These are phyloP conservation scores for Pseudozyma hubeiensis DNA, from an alignment of 1,284 basidiomycete species.

Conservation along the genomic window DNA sequence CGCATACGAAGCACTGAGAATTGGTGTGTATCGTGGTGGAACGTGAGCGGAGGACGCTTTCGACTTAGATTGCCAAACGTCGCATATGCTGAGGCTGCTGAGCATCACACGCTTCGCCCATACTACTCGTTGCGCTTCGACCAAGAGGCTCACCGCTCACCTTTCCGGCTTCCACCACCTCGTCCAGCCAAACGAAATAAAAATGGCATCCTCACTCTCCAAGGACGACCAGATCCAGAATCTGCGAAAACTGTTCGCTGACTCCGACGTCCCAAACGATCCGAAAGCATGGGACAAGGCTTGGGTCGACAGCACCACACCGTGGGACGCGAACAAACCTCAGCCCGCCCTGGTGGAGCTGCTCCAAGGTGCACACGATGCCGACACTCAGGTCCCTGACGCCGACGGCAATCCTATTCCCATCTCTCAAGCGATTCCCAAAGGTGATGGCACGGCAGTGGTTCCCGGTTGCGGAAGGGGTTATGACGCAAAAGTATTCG, in stretches of 20 bases:
- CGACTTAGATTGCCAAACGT: too few relatives aligned
- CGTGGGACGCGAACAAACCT: conserved; percentile 49
- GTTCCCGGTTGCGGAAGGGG: conserved; percentile 52
- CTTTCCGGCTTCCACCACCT: background rate
- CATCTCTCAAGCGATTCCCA: conserved; percentile 32
- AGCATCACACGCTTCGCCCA: background rate
- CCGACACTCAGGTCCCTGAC: conserved; percentile 16
- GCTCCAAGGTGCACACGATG: conserved; percentile 36
- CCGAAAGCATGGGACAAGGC: conserved; percentile 56
- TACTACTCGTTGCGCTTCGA: background rate
- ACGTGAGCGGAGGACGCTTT: too few relatives aligned
- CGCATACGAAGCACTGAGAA: too few relatives aligned
- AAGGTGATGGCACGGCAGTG: conserved; percentile 22
- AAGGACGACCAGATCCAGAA: conserved; percentile 38
- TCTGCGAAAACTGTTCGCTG: conserved; percentile 39
- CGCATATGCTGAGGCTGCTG: background rate
- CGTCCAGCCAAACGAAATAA: background rate
- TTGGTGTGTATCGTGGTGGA: too few relatives aligned
- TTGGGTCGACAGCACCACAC: conserved; percentile 50
- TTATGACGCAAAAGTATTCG: conserved; percentile 50
- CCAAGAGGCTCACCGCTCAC: too few relatives aligned
- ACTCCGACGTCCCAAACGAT: conserved; percentile 39
- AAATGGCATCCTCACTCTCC: conserved; percentile 3
- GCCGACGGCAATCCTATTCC: conserved; percentile 12
- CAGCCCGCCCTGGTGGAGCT: conserved; percentile 51